phyloP scores from a whole-genome alignment of 2,329 filamentous ascomycete genomes.

The Sphaerulina musiva region DNA sequence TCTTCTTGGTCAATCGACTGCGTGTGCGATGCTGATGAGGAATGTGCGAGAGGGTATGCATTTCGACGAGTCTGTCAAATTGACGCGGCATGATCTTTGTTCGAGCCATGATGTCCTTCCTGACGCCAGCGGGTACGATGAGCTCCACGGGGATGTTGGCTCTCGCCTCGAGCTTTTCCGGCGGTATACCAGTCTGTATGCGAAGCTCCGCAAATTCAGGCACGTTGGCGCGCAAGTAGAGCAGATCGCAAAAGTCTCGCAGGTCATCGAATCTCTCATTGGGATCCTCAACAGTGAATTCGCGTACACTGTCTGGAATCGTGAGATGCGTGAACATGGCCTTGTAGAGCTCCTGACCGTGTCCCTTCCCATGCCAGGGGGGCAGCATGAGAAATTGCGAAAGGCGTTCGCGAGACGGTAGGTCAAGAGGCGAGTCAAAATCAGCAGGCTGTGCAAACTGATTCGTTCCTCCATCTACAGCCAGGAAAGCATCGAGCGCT shows the following conservation, averaged over 20 bases:
- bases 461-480: slow-evolving; percentile 14
- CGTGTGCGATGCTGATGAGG: slow-evolving; percentile 44
- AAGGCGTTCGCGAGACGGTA: slow-evolving; percentile 74
- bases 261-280: slow-evolving; percentile 79
- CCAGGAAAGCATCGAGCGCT: slow-evolving; percentile 29
- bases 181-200: slow-evolving; percentile 49
- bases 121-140: slow-evolving; percentile 49
- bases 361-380: slow-evolving; percentile 73
- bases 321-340: slow-evolving; percentile 67
- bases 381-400: slow-evolving; percentile 91
- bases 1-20: slow-evolving; percentile 40
- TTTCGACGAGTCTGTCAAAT: slow-evolving; percentile 67
- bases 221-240: slow-evolving; percentile 51
- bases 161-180: slow-evolving; percentile 46
- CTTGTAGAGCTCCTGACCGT: slow-evolving; percentile 74
- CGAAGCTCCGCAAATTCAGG: slow-evolving; percentile 30
- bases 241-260: slow-evolving; percentile 67
- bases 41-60: slow-evolving; percentile 60
- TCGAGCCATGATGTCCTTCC: slow-evolving; percentile 53
- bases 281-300: slow-evolving; percentile 90
- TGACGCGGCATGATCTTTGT: slow-evolving; percentile 72
- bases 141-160: slow-evolving; percentile 50
- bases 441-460: slow-evolving; percentile 16
- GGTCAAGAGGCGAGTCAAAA: slow-evolving; percentile 47
- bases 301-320: slow-evolving; percentile 58